Evolutionary conservation across 1,284 basidiomycete genomes (phyloP), one percentile per base, ranked within the genome.

Genomic region (Papiliotrema fonsecae): DNA sequence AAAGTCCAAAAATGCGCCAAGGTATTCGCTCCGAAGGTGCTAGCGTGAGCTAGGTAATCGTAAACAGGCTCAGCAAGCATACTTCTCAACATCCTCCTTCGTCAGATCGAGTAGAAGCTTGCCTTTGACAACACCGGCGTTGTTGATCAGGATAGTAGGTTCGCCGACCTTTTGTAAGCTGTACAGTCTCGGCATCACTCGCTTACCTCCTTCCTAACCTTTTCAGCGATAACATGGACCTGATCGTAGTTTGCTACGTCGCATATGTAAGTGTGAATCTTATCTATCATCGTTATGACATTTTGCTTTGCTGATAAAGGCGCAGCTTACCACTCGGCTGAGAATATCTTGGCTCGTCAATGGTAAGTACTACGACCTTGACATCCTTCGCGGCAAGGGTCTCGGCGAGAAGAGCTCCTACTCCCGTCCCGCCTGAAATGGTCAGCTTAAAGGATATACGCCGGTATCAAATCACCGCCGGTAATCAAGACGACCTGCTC

Each of bases 91-190:
- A 62, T 97, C 92, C 38, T 81, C 78, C 1, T 85, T 78, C 1
- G 76, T 77, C 44, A 97, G 77, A 62, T 93, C 90, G 4, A 92
- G 74, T 22, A 97, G 75, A 0, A 85, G 76, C 64, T 90, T 92
- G 26, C 92, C 91, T 71, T 92, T 86, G 27, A 88, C 88, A 47
- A 97, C 82, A n/a, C 92, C 94, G 1, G 94, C 94, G 64, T 97
- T 97, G 75, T 97, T 97, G 63, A 98, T 78, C 14, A 98, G 74
- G 27, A 97, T 80, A 0, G 94, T 94, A 1, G 91, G 88, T 46
- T 87, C 79, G 6, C 91, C 91, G 46, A 93, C 77, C 87, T 91
- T 61, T n/a, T 25, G 21, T 45, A 3, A 46, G 36, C n/a, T 37
- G 13, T 24, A 14, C n/a, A 11, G 9, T 31, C 24, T 22, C 1